These are phyloP conservation scores for Boeremia lycopersici DNA, from an alignment of 2,329 filamentous ascomycete genomes.

Conservation along the genomic window DNA sequence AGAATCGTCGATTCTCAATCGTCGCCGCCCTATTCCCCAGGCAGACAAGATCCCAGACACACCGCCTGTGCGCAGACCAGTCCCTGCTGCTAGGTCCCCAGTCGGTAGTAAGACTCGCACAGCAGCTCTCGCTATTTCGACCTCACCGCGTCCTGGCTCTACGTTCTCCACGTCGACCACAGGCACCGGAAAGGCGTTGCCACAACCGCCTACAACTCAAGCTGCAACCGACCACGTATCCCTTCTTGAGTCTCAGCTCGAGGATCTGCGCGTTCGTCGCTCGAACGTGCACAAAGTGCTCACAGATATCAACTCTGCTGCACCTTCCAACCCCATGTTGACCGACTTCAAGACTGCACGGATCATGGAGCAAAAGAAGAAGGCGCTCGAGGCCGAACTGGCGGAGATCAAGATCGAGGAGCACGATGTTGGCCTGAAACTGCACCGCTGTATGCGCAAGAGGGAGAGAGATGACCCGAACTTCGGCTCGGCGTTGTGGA, in stretches of 20 bases:
- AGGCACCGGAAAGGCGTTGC: slow-evolving; percentile 45
- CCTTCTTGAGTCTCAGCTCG: slow-evolving; percentile 47
- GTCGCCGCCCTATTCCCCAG: slow-evolving; percentile 39
- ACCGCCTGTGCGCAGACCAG: slow-evolving; percentile 34
- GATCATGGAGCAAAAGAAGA: slow-evolving; percentile 43
- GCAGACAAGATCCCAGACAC: slow-evolving; percentile 27
- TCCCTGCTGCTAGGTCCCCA: slow-evolving; percentile 26
- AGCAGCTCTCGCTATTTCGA: slow-evolving; percentile 18
- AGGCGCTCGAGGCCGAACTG: slow-evolving; percentile 46
- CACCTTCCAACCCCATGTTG: slow-evolving; percentile 47
- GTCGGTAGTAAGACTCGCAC: slow-evolving; percentile 23
- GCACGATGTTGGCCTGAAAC: slow-evolving; percentile 48
- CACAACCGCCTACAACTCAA: slow-evolving; percentile 44
- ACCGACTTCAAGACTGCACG: slow-evolving; percentile 45
- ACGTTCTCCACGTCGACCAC: slow-evolving; percentile 29
- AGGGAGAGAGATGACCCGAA: slow-evolving; percentile 46
- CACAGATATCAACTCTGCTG: slow-evolving; percentile 42
- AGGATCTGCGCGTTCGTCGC: slow-evolving; percentile 46
- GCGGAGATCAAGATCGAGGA: slow-evolving; percentile 46
- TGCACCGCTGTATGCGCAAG: slow-evolving; percentile 49
- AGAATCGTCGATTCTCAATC: slow-evolving; percentile 40
- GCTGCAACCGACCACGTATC: slow-evolving; percentile 44
- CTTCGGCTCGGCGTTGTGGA: slow-evolving; percentile 45
- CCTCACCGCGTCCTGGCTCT: slow-evolving; percentile 32
- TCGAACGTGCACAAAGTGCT: slow-evolving; percentile 46